Percentiles rank a stretch among this genome's conserved stretches.
Evolutionary conservation across 805 yeast genomes (phyloP).

Genomic region (Cephaloascus fragrans): DNA sequence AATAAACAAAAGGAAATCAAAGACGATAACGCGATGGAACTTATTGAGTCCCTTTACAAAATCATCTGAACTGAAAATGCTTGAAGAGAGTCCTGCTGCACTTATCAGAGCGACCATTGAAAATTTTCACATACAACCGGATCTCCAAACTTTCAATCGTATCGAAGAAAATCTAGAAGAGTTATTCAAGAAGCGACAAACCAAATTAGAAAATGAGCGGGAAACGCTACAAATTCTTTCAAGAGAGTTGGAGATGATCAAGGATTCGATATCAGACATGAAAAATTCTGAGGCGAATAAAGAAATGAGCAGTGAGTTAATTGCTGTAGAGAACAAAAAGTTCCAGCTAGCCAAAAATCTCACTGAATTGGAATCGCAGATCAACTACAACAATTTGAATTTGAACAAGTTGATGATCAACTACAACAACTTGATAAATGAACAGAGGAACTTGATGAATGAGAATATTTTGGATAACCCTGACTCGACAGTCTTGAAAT

Average conservation of each 20-base stretch:
- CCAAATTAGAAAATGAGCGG: conserved; percentile 9
- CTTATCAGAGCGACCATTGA: conserved; percentile 32
- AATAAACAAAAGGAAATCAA: too few relatives aligned
- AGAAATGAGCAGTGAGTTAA: conserved; percentile 18
- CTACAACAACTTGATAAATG: conserved; percentile 25
- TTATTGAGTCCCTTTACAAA: too few relatives aligned
- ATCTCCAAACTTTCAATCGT: conserved; percentile 32
- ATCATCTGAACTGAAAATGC: too few relatives aligned
- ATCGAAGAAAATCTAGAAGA: conserved; percentile 26
- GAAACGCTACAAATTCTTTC: conserved; percentile 5
- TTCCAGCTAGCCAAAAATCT: conserved; percentile 42
- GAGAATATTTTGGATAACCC: conserved; percentile 22
- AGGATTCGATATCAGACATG: conserved; percentile 10
- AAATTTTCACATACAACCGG: conserved; percentile 43
- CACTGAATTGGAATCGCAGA: conserved; percentile 36
- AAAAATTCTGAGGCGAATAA: conserved; percentile 15
- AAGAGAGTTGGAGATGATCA: conserved; percentile 6
- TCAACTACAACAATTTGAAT: conserved; percentile 20
- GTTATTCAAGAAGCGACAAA: conserved; percentile 17
- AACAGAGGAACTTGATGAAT: conserved; percentile 17
- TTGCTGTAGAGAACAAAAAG: conserved; percentile 31
- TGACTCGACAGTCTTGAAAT: conserved; percentile 38
- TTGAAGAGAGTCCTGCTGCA: conserved; percentile 20
- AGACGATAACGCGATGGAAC: too few relatives aligned
- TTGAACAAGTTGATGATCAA: conserved; percentile 26